Evolutionary conservation across 2,329 filamentous ascomycete species (phyloP), one percentile per base, ranked within the genome.

Genomic region (Fusarium beomiforme): DNA sequence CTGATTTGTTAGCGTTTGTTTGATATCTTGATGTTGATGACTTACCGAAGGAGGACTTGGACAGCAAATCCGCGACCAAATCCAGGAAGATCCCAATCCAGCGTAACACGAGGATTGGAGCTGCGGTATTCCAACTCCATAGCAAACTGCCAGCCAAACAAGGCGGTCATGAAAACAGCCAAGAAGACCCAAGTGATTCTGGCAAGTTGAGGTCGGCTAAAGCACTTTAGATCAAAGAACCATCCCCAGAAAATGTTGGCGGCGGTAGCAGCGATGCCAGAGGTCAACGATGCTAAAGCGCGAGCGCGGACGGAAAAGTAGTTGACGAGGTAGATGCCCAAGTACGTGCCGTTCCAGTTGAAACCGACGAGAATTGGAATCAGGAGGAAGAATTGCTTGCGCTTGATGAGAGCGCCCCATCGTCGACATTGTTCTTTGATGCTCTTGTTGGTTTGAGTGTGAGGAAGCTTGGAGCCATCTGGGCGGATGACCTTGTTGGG

Each of bases 261-360:
- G 19, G 77, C 74, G 0, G 83, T 81, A 0, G 84, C 85, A 2
- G 79, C 83, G 26, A 87, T 75, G 9, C 84, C 84, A 0, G 85
- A 85, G 0, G 80, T 80, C 43, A 87, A 69, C 0, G 84, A 81
- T 1, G 82, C 83, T 4, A 87, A 77, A 2, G 85, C 83, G 6
- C 85, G 78, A 0, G 85, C 78, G 4, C 85, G 81, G 5, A 87
- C 85, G 6, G 84, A 85, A 69, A 87, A 87, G 77, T 87, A 87
- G 29, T 81, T 84, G 13, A 85, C 84, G 19, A 87, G 79, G 70
- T 87, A 88, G 21, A 86, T 86, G 10, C 85, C 84, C 24, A 85
- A 78, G 29, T 88, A 87, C 0, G 85, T 85, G 33, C 73, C 76
- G 65, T 86, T 87, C 82, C 85, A 88, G 63, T 85, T 83, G 69